These are phyloP conservation scores for Tilletia horrida DNA, from an alignment of 1,284 basidiomycete genomes.

Conservation along the genomic window DNA sequence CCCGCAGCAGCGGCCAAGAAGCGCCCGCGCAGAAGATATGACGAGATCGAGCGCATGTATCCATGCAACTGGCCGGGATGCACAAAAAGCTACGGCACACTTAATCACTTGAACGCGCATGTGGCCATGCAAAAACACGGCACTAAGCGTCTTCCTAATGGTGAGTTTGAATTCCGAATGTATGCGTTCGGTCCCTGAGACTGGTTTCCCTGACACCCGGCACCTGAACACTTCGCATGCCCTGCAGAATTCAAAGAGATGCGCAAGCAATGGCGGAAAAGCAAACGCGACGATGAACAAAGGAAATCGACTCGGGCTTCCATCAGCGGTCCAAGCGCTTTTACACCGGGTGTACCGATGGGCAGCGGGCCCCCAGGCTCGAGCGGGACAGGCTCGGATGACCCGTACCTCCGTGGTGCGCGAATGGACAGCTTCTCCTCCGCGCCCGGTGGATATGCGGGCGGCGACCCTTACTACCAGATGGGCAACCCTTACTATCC, in stretches of 20 bases:
- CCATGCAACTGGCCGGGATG: constrained; percentile 77
- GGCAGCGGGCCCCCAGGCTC: background rate
- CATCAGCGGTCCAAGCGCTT: background rate
- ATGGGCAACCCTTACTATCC: constrained; percentile 3
- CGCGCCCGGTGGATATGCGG: constrained; percentile 9
- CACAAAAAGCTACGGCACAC: constrained; percentile 76
- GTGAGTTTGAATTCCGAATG: constrained; percentile 59
- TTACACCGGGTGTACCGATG: background rate
- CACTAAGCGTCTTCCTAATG: constrained; percentile 72
- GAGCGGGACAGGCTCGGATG: background rate
- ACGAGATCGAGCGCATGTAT: constrained; percentile 76
- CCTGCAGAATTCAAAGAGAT: constrained; percentile 94
- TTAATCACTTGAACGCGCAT: constrained; percentile 88
- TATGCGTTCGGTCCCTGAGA: background rate
- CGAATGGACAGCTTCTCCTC: constrained; percentile 15
- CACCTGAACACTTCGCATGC: too few species aligned
- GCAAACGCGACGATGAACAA: constrained; percentile 71
- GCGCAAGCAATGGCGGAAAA: constrained; percentile 88
- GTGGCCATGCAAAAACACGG: constrained; percentile 91
- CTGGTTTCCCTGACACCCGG: background rate
- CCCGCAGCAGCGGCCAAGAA: constrained; percentile 33
- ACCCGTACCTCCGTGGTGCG: background rate
- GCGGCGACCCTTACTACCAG: background rate
- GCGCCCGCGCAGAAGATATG: constrained; percentile 43
- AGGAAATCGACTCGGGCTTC: constrained; percentile 22